Evolutionary conservation across 2,329 filamentous ascomycete genomes (phyloP).

Genomic region (Penicillium aurantiogriseum): DNA sequence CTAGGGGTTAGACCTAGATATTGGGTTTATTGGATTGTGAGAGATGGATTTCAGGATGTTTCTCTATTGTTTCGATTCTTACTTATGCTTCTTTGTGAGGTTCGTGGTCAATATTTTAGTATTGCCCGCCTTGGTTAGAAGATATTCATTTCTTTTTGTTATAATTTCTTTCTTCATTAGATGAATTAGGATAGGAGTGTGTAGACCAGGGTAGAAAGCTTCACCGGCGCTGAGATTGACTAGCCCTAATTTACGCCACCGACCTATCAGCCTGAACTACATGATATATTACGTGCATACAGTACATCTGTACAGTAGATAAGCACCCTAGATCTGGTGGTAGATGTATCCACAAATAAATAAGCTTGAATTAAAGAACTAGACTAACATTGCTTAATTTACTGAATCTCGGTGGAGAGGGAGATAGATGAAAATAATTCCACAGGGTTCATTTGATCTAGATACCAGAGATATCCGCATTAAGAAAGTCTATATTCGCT

Average conservation of each 20-base stretch:
- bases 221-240: neutral
- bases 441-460: slow-evolving; percentile 3
- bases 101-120: neutral
- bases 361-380: neutral
- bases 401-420: slow-evolving; percentile 16
- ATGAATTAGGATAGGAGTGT: no score
- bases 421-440: slow-evolving; percentile 11
- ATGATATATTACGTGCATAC: neutral
- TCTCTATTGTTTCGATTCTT: neutral
- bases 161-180: neutral
- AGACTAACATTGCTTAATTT: neutral
- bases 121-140: neutral
- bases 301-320: neutral
- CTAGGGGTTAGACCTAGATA: neutral
- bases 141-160: neutral
- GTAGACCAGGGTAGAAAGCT: neutral
- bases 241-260: neutral
- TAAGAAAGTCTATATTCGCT: slow-evolving; percentile 6
- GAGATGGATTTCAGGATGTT: neutral
- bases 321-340: neutral
- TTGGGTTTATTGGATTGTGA: neutral
- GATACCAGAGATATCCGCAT: slow-evolving; percentile 3
- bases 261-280: neutral
- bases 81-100: neutral
- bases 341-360: neutral